Base-by-base conservation (phyloP, 768 basidiomycete species). In the Amanita brunnescens region DNA sequence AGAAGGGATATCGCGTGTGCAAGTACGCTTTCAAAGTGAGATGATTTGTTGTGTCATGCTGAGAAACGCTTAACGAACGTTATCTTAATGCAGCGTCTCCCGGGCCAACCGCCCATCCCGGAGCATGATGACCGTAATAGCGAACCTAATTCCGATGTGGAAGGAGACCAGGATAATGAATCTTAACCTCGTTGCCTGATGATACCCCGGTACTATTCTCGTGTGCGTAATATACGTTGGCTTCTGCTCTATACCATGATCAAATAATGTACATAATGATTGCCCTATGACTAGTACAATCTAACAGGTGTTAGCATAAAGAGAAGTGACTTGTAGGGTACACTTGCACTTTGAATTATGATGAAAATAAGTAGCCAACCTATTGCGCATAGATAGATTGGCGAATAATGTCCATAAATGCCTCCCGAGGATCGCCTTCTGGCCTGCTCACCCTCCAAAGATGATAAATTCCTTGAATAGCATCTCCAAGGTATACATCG, bases 21-120 rank as follows among this genome's bases (percentile, higher is more conserved):
- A 88, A 91, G 63, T 93, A 78, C 59, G 80, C 83, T 0, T 87
- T 96, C 63, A 81, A 86, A 69, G 89, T 90, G 35, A 53, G 74
- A n/a, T n/a, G 59, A 1, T 7, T 13, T 13, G n/a, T n/a, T n/a
- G n/a, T 52, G 20, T 48, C 16, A 29, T 14, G 2, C 16, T 30
- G n/a, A 26, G 20, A 10, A 21, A 21, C 20, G 9, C n/a, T 3
- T 35, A 8, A 32, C 20, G 21, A 33, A 33, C 2, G 3, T 49
- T 18, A 29, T 41, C 6, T 21, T 56, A 6, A 49, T 21, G 14
- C 52, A 83, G 83, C 76, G 83, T 32, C 58, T 86, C 18, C 68
- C 74, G 10, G 72, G 68, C 20, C 83, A 86, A 59, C 72, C 79
- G 18, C 71, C 78, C 16, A 61, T 84, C 18, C 71, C 73, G 14